A percentile compares a stretch with the other conserved stretches of the same genome.
phyloP scores from a whole-genome alignment of 768 basidiomycete species.

The Rubroboletus pulcherrimus region DNA sequence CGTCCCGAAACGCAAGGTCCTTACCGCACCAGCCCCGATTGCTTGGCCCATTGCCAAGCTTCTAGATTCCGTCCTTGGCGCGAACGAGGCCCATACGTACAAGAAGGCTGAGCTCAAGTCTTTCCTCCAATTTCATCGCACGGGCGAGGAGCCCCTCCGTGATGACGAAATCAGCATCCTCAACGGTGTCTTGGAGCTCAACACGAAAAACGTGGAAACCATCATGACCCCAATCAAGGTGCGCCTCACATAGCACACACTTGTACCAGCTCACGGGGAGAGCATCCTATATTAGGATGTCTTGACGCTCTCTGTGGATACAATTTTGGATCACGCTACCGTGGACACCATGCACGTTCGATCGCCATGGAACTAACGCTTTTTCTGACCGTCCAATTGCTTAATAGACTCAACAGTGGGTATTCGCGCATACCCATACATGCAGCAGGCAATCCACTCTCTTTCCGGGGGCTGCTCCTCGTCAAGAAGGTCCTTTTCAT shows the following conservation, averaged over 20 bases:
- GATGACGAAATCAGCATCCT: conserved; percentile 82
- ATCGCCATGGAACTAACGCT: neutral
- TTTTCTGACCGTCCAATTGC: conserved; percentile 9
- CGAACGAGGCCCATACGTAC: conserved; percentile 67
- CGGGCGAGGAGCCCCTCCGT: conserved; percentile 67
- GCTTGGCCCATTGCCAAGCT: conserved; percentile 70
- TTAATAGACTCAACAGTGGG: conserved; percentile 63
- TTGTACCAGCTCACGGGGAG: neutral
- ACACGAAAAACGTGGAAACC: conserved; percentile 66
- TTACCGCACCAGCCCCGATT: conserved; percentile 54
- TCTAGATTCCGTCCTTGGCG: conserved; percentile 78
- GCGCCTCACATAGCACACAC: neutral
- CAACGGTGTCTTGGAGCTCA: conserved; percentile 76
- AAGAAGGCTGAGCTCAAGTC: conserved; percentile 80
- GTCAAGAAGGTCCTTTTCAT: conserved; percentile 65
- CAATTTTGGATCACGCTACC: conserved; percentile 70
- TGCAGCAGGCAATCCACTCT: conserved; percentile 57
- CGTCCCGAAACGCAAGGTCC: too few species aligned
- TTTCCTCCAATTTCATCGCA: conserved; percentile 76
- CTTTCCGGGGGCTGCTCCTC: conserved; percentile 79
- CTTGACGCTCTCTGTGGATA: conserved; percentile 73
- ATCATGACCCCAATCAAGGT: conserved; percentile 85
- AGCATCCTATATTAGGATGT: conserved; percentile 53
- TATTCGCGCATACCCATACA: conserved; percentile 94
- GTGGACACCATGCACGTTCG: conserved; percentile 71